Percentiles rank a stretch among this genome's conserved stretches.
Conservation (phyloP, 2,329 filamentous ascomycete species). For the Talaromyces albobiverticillius region DNA sequence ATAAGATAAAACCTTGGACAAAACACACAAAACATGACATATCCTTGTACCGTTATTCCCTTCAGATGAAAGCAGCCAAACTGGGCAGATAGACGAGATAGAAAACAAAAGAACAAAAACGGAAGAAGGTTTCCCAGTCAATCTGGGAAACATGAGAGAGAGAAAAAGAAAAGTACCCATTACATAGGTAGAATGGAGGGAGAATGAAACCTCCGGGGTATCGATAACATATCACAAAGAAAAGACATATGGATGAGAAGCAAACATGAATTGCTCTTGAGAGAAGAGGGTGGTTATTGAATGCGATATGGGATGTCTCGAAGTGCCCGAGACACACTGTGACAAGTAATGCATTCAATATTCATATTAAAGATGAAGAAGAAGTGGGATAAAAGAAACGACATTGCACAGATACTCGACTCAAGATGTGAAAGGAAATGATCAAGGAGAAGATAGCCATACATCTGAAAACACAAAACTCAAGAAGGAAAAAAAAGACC, state of each 20-base stretch:
- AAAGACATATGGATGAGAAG: slow-evolving; percentile 3
- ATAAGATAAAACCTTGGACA: neutral
- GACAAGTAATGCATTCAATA: neutral
- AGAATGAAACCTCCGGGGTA: neutral
- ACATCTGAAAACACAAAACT: slow-evolving; percentile 12
- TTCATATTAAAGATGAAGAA: neutral
- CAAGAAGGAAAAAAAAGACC: slow-evolving; percentile 15
- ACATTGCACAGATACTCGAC: neutral
- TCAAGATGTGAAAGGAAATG: neutral
- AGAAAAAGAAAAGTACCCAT: neutral
- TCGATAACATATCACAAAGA: neutral
- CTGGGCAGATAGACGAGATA: neutral
- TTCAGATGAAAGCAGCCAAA: neutral
- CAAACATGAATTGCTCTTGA: neutral
- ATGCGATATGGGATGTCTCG: neutral
- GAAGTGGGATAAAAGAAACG: neutral
- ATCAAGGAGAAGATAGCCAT: neutral
- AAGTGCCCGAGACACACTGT: neutral
- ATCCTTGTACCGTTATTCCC: neutral
- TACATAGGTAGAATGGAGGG: neutral
- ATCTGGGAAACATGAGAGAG: neutral
- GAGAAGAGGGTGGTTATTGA: neutral
- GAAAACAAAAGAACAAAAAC: neutral
- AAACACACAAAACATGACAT: neutral
- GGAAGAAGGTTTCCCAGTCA: neutral